These are phyloP conservation scores for Candida silvatica DNA, from an alignment of 805 yeast species.

Conservation along the genomic window DNA sequence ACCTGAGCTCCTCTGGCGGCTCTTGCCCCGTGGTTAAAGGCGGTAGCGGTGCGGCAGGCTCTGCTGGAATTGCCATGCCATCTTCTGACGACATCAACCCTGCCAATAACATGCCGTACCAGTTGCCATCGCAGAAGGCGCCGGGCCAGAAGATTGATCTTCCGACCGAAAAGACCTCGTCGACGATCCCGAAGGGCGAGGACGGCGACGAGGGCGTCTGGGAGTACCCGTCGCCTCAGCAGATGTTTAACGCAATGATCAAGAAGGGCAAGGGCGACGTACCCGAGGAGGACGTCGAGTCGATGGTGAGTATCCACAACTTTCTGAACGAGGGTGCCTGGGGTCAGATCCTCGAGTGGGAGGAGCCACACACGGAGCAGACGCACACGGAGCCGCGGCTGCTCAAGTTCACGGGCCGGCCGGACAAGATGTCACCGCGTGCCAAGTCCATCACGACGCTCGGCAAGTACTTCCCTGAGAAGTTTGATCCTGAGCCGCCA, in stretches of 20 bases:
- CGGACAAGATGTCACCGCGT: constrained; percentile 78
- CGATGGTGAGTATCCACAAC: constrained; percentile 96
- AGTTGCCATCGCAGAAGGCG: constrained; percentile 52
- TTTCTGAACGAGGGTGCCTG: constrained; percentile 96
- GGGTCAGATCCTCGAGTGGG: constrained; percentile 93
- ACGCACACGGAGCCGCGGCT: constrained; percentile 64
- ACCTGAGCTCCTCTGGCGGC: constrained; percentile 6
- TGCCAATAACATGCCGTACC: constrained; percentile 80
- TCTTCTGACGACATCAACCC: constrained; percentile 59
- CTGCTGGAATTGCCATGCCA: constrained; percentile 28
- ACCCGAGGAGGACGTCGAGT: constrained; percentile 91
- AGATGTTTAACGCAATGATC: constrained; percentile 96
- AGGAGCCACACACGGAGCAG: constrained; percentile 51
- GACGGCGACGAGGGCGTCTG: constrained; percentile 62
- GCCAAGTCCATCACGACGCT: constrained; percentile 63
- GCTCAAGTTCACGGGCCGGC: constrained; percentile 84
- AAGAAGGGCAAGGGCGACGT: constrained; percentile 88
- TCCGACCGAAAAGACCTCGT: constrained; percentile 76
- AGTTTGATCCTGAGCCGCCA: constrained; percentile 74
- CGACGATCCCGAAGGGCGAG: constrained; percentile 82
- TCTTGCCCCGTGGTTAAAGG: constrained; percentile 27
- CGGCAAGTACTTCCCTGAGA: constrained; percentile 63
- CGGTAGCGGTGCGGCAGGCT: constrained; percentile 9
- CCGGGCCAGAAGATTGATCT: constrained; percentile 76
- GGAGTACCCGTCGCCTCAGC: constrained; percentile 99